A percentile compares a stretch with the other conserved stretches of the same genome.
phyloP scores from a whole-genome alignment of 345 rosid species.

The Corchorus olitorius region DNA sequence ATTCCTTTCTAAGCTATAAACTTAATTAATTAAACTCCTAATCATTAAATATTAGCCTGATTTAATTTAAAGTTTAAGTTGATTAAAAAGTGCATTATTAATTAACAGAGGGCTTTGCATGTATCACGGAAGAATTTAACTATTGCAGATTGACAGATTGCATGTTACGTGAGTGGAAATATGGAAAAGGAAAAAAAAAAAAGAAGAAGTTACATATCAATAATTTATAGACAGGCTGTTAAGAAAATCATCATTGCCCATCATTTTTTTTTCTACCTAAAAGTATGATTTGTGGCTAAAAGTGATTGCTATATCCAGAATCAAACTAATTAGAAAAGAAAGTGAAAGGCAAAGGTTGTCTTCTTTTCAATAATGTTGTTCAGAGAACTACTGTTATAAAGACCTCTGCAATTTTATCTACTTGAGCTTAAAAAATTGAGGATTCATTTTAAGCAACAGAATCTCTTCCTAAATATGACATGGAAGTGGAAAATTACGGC shows the following conservation, averaged over 20 bases:
- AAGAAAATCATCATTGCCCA: not conserved
- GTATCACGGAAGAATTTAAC: conserved; percentile 4
- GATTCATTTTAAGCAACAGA: too few species aligned
- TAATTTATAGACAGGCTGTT: conserved; percentile 8
- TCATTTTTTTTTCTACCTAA: conserved; percentile 6
- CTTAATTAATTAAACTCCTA: too few species aligned
- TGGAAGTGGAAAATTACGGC: too few species aligned
- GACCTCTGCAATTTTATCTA: too few species aligned
- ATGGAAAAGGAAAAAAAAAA: too few species aligned
- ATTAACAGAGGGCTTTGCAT: not conserved
- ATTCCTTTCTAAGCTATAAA: not conserved
- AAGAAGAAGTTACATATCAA: not conserved
- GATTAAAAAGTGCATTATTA: not conserved
- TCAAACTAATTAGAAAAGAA: too few species aligned
- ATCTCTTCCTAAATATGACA: too few species aligned
- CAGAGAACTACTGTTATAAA: too few species aligned
- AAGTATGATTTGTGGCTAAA: not conserved
- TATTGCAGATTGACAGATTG: not conserved
- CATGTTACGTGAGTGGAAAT: not conserved
- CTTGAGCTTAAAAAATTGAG: too few species aligned
- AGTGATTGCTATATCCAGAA: not conserved
- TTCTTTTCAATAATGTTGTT: too few species aligned
- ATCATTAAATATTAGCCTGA: not conserved
- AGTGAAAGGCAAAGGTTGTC: too few species aligned
- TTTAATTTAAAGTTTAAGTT: not conserved